These are phyloP conservation scores for Phialophora tarda DNA, from an alignment of 2,329 filamentous ascomycete genomes.

Conservation along the genomic window DNA sequence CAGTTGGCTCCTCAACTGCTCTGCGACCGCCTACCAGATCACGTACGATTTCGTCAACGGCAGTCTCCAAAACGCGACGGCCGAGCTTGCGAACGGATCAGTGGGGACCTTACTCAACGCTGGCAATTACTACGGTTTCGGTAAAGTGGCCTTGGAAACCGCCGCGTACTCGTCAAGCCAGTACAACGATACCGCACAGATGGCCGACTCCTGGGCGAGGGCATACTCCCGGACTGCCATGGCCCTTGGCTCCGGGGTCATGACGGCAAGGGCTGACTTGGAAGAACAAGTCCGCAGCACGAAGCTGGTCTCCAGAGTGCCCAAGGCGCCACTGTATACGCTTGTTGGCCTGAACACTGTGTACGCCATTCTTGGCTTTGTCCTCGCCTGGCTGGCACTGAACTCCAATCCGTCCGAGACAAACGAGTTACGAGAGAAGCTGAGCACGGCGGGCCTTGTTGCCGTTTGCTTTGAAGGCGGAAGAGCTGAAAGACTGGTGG, in stretches of 20 bases:
- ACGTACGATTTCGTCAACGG: constrained; percentile 37
- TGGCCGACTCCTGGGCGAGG: constrained; percentile 18
- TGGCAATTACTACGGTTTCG: constrained; percentile 11
- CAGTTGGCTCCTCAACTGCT: constrained; percentile 35
- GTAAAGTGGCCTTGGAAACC: constrained; percentile 10
- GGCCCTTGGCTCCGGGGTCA: constrained; percentile 18
- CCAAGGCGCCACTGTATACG: background rate
- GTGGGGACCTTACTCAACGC: constrained; percentile 12
- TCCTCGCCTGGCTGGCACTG: constrained; percentile 15
- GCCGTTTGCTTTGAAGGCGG: constrained; percentile 22
- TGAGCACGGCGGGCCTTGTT: constrained; percentile 29
- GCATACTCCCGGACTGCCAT: constrained; percentile 17
- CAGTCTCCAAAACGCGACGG: constrained; percentile 9
- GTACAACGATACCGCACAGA: constrained; percentile 3
- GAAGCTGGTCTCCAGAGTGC: constrained; percentile 6
- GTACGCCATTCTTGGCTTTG: constrained; percentile 9
- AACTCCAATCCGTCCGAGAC: constrained; percentile 15
- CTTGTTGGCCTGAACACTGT: constrained; percentile 3
- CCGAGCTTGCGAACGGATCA: constrained; percentile 14
- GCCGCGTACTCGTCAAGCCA: constrained; percentile 9
- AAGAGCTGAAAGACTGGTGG: constrained; percentile 6
- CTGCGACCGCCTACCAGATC: constrained; percentile 38
- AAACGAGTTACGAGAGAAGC: constrained; percentile 23
- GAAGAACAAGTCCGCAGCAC: background rate
- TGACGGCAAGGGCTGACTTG: background rate